Evolutionary conservation across 352 stramenopile genomes (phyloP).

Genomic region (Elongisporangium anandrum): DNA sequence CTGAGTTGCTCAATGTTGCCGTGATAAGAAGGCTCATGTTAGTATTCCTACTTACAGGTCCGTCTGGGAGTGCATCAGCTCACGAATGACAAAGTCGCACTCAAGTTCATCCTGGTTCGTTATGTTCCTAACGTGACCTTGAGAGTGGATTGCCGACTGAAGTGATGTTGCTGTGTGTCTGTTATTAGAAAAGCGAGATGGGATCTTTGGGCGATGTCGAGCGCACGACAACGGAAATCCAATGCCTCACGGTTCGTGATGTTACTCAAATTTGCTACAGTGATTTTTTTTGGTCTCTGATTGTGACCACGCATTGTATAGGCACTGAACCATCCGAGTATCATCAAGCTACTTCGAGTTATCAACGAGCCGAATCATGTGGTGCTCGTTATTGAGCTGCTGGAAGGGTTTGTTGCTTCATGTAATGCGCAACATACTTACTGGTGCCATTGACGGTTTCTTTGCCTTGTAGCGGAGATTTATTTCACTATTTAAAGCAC

Average conservation of each 20-base stretch:
- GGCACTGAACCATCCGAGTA: constrained; percentile 83
- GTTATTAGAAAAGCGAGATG: constrained; percentile 83
- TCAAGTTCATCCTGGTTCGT: constrained; percentile 81
- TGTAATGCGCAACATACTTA: too few species aligned
- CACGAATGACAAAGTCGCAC: constrained; percentile 81
- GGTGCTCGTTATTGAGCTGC: constrained; percentile 82
- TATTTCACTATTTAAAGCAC: constrained; percentile 83
- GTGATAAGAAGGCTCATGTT: not conserved
- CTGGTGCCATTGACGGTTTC: not conserved
- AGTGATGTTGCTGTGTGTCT: constrained; percentile 3
- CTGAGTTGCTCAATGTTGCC: not conserved
- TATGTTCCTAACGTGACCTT: not conserved
- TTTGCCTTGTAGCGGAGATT: constrained; percentile 43
- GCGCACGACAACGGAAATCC: constrained; percentile 83
- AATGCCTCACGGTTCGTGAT: constrained; percentile 62
- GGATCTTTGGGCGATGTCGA: constrained; percentile 83
- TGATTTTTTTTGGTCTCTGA: not conserved
- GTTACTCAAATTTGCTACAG: not conserved
- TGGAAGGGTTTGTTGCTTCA: constrained; percentile 53
- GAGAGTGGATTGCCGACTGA: not conserved
- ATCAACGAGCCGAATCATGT: constrained; percentile 85
- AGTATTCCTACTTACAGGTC: constrained; percentile 10
- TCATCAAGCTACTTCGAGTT: constrained; percentile 85
- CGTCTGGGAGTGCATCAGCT: constrained; percentile 75
- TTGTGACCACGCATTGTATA: constrained; percentile 9